These are phyloP conservation scores for Paramecium caudatum DNA, from an alignment of 73 alveolate genomes.

Conservation along the genomic window DNA sequence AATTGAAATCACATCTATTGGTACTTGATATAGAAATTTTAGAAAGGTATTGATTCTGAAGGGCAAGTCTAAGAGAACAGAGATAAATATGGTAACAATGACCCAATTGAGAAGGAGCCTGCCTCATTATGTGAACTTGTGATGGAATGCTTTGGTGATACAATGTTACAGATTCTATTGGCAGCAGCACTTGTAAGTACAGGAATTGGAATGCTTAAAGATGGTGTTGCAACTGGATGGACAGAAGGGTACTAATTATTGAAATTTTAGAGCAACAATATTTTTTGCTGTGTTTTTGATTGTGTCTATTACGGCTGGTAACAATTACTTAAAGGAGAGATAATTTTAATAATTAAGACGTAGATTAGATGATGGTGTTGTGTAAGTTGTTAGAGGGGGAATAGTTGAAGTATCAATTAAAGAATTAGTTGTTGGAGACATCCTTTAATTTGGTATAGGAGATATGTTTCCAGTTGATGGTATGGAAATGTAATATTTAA, in stretches of 20 bases:
- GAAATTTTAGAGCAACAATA: constrained; percentile 91
- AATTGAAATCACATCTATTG: constrained; percentile 71
- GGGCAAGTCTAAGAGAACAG: neutral
- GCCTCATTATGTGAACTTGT: constrained; percentile 74
- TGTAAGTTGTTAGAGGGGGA: constrained; percentile 87
- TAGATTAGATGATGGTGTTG: constrained; percentile 83
- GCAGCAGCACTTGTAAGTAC: constrained; percentile 96
- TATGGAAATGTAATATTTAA: constrained; percentile 74
- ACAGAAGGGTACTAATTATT: constrained; percentile 88
- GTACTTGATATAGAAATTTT: constrained; percentile 2
- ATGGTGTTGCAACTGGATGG: constrained; percentile 88
- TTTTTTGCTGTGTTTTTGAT: constrained; percentile 92
- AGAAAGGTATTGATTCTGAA: constrained; percentile 74
- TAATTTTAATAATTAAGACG: constrained; percentile 87
- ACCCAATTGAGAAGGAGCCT: constrained; percentile 68
- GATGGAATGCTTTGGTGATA: constrained; percentile 95
- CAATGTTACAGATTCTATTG: constrained; percentile 90
- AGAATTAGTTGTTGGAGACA: constrained; percentile 94
- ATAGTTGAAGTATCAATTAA: constrained; percentile 82
- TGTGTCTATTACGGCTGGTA: constrained; percentile 93
- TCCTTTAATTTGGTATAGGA: constrained; percentile 88
- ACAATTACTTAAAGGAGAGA: constrained; percentile 91
- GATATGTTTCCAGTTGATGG: constrained; percentile 95
- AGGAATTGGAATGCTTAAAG: constrained; percentile 93
- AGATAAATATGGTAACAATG: constrained; percentile 68